Base-by-base conservation (phyloP, 2,329 filamentous ascomycete genomes). In the Aureobasidium pullulans region DNA sequence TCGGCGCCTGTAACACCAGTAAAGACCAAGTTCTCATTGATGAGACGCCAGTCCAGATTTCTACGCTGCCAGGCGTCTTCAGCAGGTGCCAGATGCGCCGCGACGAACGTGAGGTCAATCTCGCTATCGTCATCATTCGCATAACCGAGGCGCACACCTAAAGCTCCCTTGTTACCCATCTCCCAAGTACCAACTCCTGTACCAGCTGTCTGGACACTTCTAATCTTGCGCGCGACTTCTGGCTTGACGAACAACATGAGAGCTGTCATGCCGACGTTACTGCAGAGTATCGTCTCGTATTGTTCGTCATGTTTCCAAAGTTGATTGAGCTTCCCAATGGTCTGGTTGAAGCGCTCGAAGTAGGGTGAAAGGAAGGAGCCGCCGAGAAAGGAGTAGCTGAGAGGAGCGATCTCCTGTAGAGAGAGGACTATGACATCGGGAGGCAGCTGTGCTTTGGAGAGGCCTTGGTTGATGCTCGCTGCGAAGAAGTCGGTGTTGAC, bases 141-240 rank as follows among this genome's bases (percentile, higher is more conserved):
- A 66, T 89, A 87, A 13, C 84, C 79, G 44, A 94, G 73, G 36
- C 91, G 81, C 62, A 93, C 79, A 0, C 88, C 94, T 0, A 96
- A 88, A 3, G 91, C 93, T 32, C 93, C 94, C 74, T 99, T 99
- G 73, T 96, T 96, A 15, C 91, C 94, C 87, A 96, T 94, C 52
- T 93, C 87, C 60, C 85, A 86, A 1, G 91, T 73, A 0, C 94
- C 94, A 50, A 96, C 88, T 0, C 94, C 92, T 2, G 91, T 87
- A 57, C 88, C 89, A 2, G 88, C 90, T n/a, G 84, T 85, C 64
- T 90, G 82, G n/a, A 94, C 76, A 67, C 82, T 78, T 57, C 77
- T 76, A 54, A 96, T 77, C 28, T 81, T 78, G 8, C 79, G 73
- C 0, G 81, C 78, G 43, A 82, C 67, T 44, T 79, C 75, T 2